Evolutionary conservation across 192 early-diverging fungal species (phyloP), one percentile per base, ranked within the genome.

Genomic region (Coemansia nantahalensis): DNA sequence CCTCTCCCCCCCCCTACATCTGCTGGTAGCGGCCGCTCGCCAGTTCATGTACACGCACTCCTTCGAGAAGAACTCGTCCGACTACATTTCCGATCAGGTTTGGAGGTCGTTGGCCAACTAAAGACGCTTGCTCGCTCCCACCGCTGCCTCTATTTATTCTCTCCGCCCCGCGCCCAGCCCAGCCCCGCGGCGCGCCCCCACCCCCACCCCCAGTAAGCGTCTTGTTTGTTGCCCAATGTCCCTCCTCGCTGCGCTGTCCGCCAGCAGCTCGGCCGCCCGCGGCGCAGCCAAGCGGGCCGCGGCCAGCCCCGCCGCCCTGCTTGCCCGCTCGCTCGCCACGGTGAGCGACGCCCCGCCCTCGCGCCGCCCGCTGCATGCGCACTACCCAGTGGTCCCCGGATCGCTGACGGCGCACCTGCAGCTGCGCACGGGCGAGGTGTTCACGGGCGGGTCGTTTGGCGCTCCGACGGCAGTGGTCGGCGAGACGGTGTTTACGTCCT

Each of bases 401-500:
- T 66, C 83, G 28, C 62, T 79, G 38, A 75, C 80, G 23, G 63
- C 84, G 16, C 69, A 69, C 24, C 80, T 97, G 50, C 87, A 86
- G 63, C 73, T 97, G 40, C 81, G 86, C 48, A 68, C 89, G 5
- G 93, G 93, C 48, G 80, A 91, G 68, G 68, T 82, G 13, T 97
- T 95, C 52, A 77, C 81, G 7, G 93, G 90, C 35, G 82, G 80
- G 4, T 94, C 91, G 4, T 97, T 95, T 62, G 95, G 95, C 39
- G 89, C 91, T 0, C 64, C 87, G 10, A 56, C 64, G 8, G 63
- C 80, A 14, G 49, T 79, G 8, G 80, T 92, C 45, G 95, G 95
- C 61, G 95, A 97, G 68, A 88, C 90, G 12, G 95, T 97, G 16
- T 97, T 97, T 59, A 95, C 95, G 24, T 95, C 93, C 0, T 89